Conservation (phyloP, 352 stramenopile genomes). For the Pythium chondricola region DNA sequence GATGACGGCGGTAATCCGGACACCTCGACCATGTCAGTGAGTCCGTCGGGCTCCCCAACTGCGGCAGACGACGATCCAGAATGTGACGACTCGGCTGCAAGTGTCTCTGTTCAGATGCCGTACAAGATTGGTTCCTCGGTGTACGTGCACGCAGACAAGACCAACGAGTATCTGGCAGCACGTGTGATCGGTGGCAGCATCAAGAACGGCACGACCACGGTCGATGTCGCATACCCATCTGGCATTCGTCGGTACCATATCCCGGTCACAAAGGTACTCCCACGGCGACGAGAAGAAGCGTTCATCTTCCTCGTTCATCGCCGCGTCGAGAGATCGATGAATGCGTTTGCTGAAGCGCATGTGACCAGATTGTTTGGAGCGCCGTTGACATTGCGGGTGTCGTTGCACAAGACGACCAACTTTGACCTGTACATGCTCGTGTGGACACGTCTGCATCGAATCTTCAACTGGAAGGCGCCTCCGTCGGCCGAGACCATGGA, state of each 20-base stretch:
- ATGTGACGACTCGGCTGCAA: too few species aligned
- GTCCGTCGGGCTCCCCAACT: too few species aligned
- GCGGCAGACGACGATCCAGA: slow-evolving; percentile 9
- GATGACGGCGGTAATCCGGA: slow-evolving; percentile 3
- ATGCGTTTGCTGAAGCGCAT: slow-evolving; percentile 77
- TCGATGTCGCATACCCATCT: slow-evolving; percentile 64
- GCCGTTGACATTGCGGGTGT: slow-evolving; percentile 68
- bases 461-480: slow-evolving; percentile 78
- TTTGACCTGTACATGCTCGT: slow-evolving; percentile 77
- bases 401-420: slow-evolving; percentile 45
- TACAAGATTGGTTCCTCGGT: slow-evolving; percentile 50
- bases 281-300: slow-evolving; percentile 39
- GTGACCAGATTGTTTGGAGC: slow-evolving; percentile 76
- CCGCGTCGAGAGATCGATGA: slow-evolving; percentile 70
- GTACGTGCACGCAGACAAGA: slow-evolving; percentile 59
- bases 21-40: not conserved
- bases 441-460: slow-evolving; percentile 70
- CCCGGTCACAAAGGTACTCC: slow-evolving; percentile 45
- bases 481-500: slow-evolving; percentile 25
- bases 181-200: slow-evolving; percentile 62
- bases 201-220: slow-evolving; percentile 30
- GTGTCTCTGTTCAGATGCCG: too few species aligned
- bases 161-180: slow-evolving; percentile 45
- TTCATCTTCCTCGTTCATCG: slow-evolving; percentile 82
- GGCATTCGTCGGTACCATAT: slow-evolving; percentile 59